Evolutionary conservation across 2,329 filamentous ascomycete genomes (phyloP), one percentile per base, ranked within the genome.

Genomic region (Xylaria sp.): DNA sequence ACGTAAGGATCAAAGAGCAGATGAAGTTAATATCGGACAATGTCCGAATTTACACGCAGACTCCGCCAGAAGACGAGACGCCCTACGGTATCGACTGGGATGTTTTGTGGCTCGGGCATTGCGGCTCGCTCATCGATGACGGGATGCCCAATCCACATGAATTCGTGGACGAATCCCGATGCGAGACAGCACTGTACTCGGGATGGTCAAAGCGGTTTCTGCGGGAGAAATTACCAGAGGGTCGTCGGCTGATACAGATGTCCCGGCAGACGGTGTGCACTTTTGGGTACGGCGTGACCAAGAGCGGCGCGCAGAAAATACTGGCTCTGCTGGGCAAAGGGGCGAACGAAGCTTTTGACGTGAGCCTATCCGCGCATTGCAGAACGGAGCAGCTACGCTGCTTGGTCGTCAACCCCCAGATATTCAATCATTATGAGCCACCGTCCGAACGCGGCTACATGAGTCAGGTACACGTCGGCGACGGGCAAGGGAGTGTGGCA

Each of bases 81-180:
- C 78, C 78, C 0, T 81, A 79, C 61, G 79, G 79, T 1, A 67
- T 51, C 0, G 59, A 71, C 7, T 82, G 80, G 79, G 80, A 82
- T 71, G 64, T 82, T 10, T 73, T 82, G 1, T 81, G 79, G 79
- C 71, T 82, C 18, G 80, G 80, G 0, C 78, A 80, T 58, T 82
- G 80, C 70, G 78, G 78, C 36, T 78, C 78, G 18, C 67, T 67
- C 3, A 72, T 73, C 8, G 63, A 69, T 2, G 59, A 69, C 61
- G 64, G 65, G 9, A 66, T 23, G 55, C 66, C 68, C 1, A 52
- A 62, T 18, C 60, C 74, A 7, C 67, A 58, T 13, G 48, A 65
- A 10, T 77, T 70, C 59, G n/a, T 33, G 0, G 77, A 79, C 49
- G 57, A 70, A 4, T 71, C 75, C 9, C 70, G 73, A 4, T 71